Conservation (phyloP, 208 protist species). For the Acanthamoeba lenticulata region DNA sequence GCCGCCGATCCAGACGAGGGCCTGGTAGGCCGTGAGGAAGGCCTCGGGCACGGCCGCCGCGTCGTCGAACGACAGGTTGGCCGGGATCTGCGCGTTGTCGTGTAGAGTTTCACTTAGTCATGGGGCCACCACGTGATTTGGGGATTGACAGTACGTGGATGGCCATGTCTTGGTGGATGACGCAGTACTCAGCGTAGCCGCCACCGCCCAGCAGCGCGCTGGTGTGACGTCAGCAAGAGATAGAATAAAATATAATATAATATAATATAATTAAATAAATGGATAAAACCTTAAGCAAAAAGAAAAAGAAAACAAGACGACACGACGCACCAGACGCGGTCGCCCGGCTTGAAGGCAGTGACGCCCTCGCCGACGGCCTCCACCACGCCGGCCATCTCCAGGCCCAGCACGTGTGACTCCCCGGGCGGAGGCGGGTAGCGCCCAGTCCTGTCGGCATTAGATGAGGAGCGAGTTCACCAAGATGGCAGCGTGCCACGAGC, state of each 20-base stretch:
- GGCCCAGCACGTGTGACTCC: constrained; percentile 88
- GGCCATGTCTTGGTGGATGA: constrained; percentile 82
- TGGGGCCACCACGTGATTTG: neutral
- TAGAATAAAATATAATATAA: neutral
- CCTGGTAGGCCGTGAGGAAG: constrained; percentile 94
- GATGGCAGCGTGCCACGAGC: neutral
- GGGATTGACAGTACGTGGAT: neutral
- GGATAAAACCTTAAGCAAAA: neutral
- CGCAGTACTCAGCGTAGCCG: constrained; percentile 92
- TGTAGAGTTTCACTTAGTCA: neutral
- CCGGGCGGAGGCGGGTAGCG: constrained; percentile 92
- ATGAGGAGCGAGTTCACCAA: neutral
- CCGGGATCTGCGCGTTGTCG: constrained; percentile 81
- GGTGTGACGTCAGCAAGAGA: neutral
- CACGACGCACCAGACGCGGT: neutral
- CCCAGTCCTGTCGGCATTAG: constrained; percentile 85
- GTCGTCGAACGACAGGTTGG: constrained; percentile 89
- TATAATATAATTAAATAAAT: too few species aligned
- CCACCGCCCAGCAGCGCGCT: constrained; percentile 91
- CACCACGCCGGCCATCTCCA: constrained; percentile 91
- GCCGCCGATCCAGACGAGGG: constrained; percentile 86
- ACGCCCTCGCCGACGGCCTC: constrained; percentile 85
- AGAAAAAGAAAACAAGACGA: neutral
- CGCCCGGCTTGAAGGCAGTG: neutral
- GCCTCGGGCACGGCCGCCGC: constrained; percentile 93